phyloP scores from a whole-genome alignment of 108 stramenopile species.

The Nitzschia putrida region DNA sequence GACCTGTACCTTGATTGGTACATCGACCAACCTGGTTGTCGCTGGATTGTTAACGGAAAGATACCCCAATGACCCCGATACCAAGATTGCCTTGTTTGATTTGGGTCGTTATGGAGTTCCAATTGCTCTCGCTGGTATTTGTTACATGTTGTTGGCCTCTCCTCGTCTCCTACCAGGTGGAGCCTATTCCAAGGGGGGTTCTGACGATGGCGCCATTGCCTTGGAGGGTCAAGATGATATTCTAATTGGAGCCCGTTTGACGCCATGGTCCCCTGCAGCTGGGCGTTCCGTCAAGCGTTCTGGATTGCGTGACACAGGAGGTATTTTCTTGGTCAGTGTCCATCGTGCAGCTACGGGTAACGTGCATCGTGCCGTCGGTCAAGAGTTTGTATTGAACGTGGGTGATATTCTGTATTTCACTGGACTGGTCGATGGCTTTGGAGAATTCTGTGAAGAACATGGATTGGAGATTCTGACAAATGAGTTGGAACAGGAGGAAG shows the following conservation, averaged over 20 bases:
- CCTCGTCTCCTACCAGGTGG: slow-evolving; percentile 72
- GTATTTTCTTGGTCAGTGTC: slow-evolving; percentile 78
- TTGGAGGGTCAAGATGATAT: slow-evolving; percentile 55
- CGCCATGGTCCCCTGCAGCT: slow-evolving; percentile 76
- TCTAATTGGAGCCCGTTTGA: slow-evolving; percentile 71
- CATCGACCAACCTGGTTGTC: slow-evolving; percentile 87
- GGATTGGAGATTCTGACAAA: slow-evolving; percentile 85
- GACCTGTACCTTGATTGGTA: slow-evolving; percentile 89
- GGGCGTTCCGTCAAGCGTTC: slow-evolving; percentile 72
- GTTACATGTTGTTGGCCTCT: slow-evolving; percentile 69
- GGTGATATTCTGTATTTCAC: slow-evolving; percentile 88
- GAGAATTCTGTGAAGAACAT: slow-evolving; percentile 78
- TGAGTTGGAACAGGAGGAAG: slow-evolving; percentile 41
- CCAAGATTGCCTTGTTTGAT: slow-evolving; percentile 74
- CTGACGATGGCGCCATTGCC: slow-evolving; percentile 16
- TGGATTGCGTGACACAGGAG: slow-evolving; percentile 80
- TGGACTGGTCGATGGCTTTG: slow-evolving; percentile 81
- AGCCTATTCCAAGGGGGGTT: background rate
- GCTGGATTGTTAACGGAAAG: slow-evolving; percentile 53
- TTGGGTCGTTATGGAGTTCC: slow-evolving; percentile 82
- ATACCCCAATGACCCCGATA: slow-evolving; percentile 47
- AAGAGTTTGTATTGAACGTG: slow-evolving; percentile 81
- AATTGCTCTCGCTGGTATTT: slow-evolving; percentile 63
- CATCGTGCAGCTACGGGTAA: slow-evolving; percentile 82
- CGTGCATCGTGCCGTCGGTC: slow-evolving; percentile 84